Base-by-base conservation (phyloP, 2,329 filamentous ascomycete species). In the Amesomyces nigricolor region DNA sequence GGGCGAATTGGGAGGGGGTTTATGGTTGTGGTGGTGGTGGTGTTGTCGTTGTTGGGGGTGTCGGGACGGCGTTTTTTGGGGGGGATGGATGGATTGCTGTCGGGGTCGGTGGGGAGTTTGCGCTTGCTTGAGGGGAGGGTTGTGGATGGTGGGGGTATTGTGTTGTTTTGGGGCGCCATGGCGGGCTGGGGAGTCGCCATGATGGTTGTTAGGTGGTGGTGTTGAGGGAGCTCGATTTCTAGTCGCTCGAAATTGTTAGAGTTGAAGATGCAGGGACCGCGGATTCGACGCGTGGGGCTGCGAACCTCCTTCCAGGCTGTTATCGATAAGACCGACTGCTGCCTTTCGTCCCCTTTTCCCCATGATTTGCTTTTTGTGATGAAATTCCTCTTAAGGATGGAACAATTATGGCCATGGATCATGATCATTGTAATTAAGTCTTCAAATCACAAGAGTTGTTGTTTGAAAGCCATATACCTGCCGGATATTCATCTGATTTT, bases 21-120 rank as follows among this genome's bases (percentile, higher is more conserved):
- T 19, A 3, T 19, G 17, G 17, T 19, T 19, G 17, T 19, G 17
- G 17, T 19, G 17, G 17, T 19, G 17, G 40, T 26, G 42, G 38
- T 30, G 30, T 30, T 19, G 32, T 26, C 22, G 22, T 6, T 26
- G 37, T 26, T 39, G 50, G 35, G 35, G 22, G 22, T 17, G 19
- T 51, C 40, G 22, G 61, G 46, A 17, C 65, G 65, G 13, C 56
- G 61, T 46, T 65, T 63, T 42, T 66, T 66, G 29, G 47, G 54
- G 40, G 17, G 8, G 32, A 35, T 35, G 32, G 11, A 35, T 9
- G 9, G 14, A 7, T 26, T 26, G 8, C 39, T 43, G 22, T 44
- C 26, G 50, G 26, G 51, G 47, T 61, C 58, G 58, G 32, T 56
- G 32, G 16, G 45, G 14, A 53, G 49, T 57, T 62, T 64, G 14